Conservation (phyloP, 2,329 filamentous ascomycete genomes). For the Sporothrix schenckii region DNA sequence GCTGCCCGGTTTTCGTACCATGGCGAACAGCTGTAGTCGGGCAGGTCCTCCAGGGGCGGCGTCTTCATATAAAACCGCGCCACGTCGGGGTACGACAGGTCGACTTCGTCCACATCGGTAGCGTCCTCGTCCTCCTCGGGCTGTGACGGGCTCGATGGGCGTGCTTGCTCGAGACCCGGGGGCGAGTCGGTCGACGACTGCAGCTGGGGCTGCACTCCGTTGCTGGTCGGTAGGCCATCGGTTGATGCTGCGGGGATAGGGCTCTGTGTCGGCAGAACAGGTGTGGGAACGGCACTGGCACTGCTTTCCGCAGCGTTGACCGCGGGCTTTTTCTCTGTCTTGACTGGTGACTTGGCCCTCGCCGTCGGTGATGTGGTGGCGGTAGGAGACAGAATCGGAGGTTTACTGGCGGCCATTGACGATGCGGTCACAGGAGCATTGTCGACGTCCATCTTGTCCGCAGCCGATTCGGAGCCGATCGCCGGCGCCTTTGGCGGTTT, state of each 20-base stretch:
- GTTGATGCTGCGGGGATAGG: neutral
- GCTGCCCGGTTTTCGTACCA: constrained; percentile 56
- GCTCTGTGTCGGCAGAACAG: constrained; percentile 21
- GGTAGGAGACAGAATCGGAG: neutral
- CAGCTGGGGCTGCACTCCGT: neutral
- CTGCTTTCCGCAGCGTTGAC: neutral
- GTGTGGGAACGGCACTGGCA: neutral
- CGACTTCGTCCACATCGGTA: constrained; percentile 58
- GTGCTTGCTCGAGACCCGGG: constrained; percentile 28
- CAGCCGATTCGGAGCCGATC: neutral
- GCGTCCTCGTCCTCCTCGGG: constrained; percentile 56
- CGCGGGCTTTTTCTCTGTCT: constrained; percentile 21
- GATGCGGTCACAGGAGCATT: neutral
- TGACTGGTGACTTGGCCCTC: constrained; percentile 14
- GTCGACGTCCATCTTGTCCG: constrained; percentile 18
- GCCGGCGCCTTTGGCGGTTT: neutral
- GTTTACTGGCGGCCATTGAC: neutral
- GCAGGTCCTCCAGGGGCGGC: constrained; percentile 58
- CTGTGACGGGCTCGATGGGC: constrained; percentile 53
- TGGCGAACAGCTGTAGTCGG: constrained; percentile 50
- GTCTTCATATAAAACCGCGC: constrained; percentile 58
- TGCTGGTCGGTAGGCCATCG: neutral
- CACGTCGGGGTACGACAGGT: constrained; percentile 53
- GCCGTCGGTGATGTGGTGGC: neutral
- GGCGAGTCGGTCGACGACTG: constrained; percentile 24